Base-by-base conservation (phyloP, 208 protist species). In the Trichomonas tenax region DNA sequence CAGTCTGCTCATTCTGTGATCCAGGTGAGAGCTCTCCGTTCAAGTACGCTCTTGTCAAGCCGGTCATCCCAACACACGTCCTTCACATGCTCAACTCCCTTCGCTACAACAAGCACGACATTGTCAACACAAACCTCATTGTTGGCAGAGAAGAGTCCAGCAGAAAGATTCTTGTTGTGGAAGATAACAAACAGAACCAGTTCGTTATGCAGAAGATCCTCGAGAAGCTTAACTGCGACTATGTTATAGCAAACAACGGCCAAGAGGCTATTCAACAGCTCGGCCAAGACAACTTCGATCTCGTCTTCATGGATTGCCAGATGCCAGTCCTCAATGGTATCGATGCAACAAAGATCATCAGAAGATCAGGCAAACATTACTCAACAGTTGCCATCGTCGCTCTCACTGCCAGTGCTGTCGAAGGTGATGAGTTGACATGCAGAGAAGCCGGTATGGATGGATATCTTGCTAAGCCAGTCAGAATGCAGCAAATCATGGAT, bases 311-410 rank as follows among this genome's bases (percentile, higher is more conserved):
- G 86, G 21, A 38, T 17, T 95, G 36, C 48, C 34, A 97, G 36
- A 97, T 97, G 97, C 97, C 97, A 40, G 84, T 96, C n/a, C 95
- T 97, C 58, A 58, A 96, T 38, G 97, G 97, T 17, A 96, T 96
- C 31, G 72, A 97, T 36, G 97, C 97, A 96, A 97, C 96, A 41
- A 41, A 26, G 10, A 46, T 34, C 11, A 97, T 97, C 40, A 72
- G 96, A 11, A n/a, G 21, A 14, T 89, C 82, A 63, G 81, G 44
- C 21, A 89, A 89, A 48, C 9, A n/a, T n/a, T 46, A 49, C 31
- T 38, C 40, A 82, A 38, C 9, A 4, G 15, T 97, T 84, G 90
- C 96, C 0, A 97, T 97, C 63, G 93, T 97, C 40, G 97, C 97
- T 21, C 21, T 97, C 3, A 97, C 96, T 26, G 96, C 96, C 49